phyloP scores from a whole-genome alignment of 2,329 filamentous ascomycete species.

The Ophiostoma triangulosporum region DNA sequence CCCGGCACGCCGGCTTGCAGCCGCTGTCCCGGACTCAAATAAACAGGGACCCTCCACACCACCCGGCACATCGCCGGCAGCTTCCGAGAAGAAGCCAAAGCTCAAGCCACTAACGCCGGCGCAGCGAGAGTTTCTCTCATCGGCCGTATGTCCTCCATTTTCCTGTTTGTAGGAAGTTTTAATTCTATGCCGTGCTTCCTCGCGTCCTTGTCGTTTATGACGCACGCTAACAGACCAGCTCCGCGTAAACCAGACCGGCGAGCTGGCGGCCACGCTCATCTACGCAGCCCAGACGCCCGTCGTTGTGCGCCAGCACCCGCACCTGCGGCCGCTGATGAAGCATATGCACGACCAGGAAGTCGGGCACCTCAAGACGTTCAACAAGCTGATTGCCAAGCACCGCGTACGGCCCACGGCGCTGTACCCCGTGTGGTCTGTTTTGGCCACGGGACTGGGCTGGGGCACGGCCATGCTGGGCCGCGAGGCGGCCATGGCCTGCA shows the following conservation, averaged over 20 bases:
- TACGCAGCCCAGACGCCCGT: conserved; percentile 79
- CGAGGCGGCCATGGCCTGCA: conserved; percentile 96
- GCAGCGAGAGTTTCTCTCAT: conserved; percentile 62
- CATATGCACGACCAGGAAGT: conserved; percentile 99
- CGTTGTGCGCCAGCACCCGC: conserved; percentile 67
- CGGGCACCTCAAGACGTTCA: conserved; percentile 76
- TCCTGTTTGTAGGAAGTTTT: too few species aligned
- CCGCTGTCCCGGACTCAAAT: conserved; percentile 1
- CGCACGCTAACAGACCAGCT: conserved; percentile 42
- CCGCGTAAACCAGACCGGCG: conserved; percentile 92
- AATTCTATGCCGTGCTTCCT: too few species aligned
- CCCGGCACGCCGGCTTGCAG: conserved; percentile 8
- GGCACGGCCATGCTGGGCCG: conserved; percentile 75
- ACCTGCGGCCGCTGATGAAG: conserved; percentile 79
- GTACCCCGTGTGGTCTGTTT: conserved; percentile 76
- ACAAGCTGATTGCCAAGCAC: conserved; percentile 67
- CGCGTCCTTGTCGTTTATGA: too few species aligned
- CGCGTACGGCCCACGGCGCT: conserved; percentile 85
- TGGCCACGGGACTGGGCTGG: conserved; percentile 77
- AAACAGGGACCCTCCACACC: neutral
- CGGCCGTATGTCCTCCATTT: conserved; percentile 46
- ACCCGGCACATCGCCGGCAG: neutral
- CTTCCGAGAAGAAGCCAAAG: conserved; percentile 15
- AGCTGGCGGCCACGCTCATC: conserved; percentile 91
- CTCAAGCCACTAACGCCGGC: conserved; percentile 51